Evolutionary conservation across 768 basidiomycete genomes (phyloP), one percentile per base, ranked within the genome.

Genomic region (Holtermannia corniformis): DNA sequence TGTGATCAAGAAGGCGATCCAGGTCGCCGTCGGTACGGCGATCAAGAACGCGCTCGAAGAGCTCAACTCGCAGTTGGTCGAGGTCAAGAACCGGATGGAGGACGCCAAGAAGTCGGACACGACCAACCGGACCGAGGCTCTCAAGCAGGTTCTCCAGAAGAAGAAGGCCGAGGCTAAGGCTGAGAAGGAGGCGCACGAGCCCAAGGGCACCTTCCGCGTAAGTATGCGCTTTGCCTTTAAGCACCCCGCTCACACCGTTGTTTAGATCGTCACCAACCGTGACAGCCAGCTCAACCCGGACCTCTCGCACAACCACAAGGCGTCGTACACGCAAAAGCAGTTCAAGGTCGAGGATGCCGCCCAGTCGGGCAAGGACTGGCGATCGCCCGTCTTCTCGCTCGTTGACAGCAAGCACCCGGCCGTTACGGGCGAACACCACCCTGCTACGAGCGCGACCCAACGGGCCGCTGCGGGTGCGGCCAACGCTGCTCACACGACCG

Each of bases 1-100:
- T 4, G 75, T 95, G 37, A 82, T 99, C 63, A 62, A 63, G 61
- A 67, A 68, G 81, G 71, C 82, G 60, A 77, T 85, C 62, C 75
- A 79, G 68, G 79, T 76, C 63, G 84, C 79, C 0, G 75, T 83
- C 28, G 72, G 75, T 41, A 83, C 82, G 49, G 82, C 82, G 2
- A 80, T 96, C 50, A 78, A 76, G 43, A 87, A 86, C 14, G 88
- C 82, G 0, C 74, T 96, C 56, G 89, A 88, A 71, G 86, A 90
- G 60, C 75, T 90, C 41, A 90, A 96, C 63, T 85, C 84, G 14
- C 88, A 92, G 74, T 80, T 97, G 19, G 85, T 88, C 21, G 78
- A 79, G n/a, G 87, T 96, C 43, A 76, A 86, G 49, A 63, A 68
- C 64, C 51, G 55, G 32, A 82, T 88, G 81, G 78, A 81, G 44